Evolutionary conservation across 2,329 filamentous ascomycete genomes (phyloP), one percentile per base, ranked within the genome.

Genomic region (Conoideocrella luteorostrata): DNA sequence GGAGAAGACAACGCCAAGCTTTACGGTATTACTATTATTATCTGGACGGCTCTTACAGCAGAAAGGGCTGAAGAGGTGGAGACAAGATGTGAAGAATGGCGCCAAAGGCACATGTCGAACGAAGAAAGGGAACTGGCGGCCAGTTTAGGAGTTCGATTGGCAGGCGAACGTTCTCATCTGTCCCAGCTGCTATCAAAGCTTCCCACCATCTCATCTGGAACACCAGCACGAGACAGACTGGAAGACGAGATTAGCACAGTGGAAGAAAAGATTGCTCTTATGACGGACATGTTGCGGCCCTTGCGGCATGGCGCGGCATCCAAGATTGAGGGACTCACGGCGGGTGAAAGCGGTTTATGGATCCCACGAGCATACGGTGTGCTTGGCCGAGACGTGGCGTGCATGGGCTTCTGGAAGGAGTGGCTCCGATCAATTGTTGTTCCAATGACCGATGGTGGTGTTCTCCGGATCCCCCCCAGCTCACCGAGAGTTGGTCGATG

Each of bases 351-450:
- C 42, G 93, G 91, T 2, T 82, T 97, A 47, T 98, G 93, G 93
- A 89, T 88, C 40, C 93, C 93, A 15, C 78, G 93, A 51, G 89
- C 91, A 1, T 98, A 95, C 59, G 93, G 93, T 46, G 84, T 98
- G 49, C 73, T 98, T 49, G 93, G 93, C 26, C 78, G 87, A 49
- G 93, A 98, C 60, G 74, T 75, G 11, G 84, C 81, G 47, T 78
- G 94, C 66, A 89, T 90, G 51, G 80, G 82, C 24, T 97, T 98
- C 67, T 98, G 91, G 90, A 97, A 97, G 64, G 93, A 98, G 62
- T 98, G 93, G 93, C 76, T 98, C 38, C 85, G 88, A 64, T 90
- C 91, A 6, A 78, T 97, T 9, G 74, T 93, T n/a, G 88, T 95
- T 18, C 93, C 93, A 22, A 98, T 97, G 93, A 89, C 83, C 1